These are phyloP conservation scores for Phlyctochytrium arcticum DNA, from an alignment of 192 early-diverging fungal genomes.

Conservation along the genomic window DNA sequence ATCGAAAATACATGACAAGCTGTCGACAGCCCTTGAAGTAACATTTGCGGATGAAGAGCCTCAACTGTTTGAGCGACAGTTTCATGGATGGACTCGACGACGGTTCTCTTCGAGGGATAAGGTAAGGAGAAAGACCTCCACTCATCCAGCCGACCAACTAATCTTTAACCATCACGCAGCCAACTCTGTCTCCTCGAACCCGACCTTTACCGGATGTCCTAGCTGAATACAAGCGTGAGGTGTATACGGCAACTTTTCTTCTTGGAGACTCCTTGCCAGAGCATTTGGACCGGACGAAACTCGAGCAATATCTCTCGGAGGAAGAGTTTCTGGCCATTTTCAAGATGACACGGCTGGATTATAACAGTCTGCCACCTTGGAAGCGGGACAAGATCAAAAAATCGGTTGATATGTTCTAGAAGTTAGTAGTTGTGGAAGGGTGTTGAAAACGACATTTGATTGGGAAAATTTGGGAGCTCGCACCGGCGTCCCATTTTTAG, in stretches of 20 bases:
- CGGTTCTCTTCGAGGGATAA: conserved; percentile 20
- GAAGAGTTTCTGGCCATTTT: conserved; percentile 29
- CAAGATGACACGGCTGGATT: conserved; percentile 26
- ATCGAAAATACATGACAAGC: neutral
- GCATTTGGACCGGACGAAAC: conserved; percentile 27
- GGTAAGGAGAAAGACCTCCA: no score
- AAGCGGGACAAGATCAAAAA: conserved; percentile 33
- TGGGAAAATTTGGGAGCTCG: no score
- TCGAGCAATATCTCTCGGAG: conserved; percentile 34
- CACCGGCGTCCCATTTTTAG: no score
- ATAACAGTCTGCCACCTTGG: conserved; percentile 26
- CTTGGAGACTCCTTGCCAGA: conserved; percentile 19
- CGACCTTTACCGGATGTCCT: conserved; percentile 21
- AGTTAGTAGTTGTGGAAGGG: no score
- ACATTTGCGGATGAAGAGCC: conserved; percentile 30
- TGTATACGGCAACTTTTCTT: conserved; percentile 18
- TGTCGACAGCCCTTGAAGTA: conserved; percentile 1
- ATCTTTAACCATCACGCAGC: no score
- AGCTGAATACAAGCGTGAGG: conserved; percentile 11
- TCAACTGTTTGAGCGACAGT: conserved; percentile 12
- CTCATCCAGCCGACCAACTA: no score
- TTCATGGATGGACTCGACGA: conserved; percentile 31
- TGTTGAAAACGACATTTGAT: no score
- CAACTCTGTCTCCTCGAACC: neutral
- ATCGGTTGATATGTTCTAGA: conserved; percentile 33